Base-by-base conservation (phyloP, 108 stramenopile species). In the Pseudonitzschia multistriata region DNA sequence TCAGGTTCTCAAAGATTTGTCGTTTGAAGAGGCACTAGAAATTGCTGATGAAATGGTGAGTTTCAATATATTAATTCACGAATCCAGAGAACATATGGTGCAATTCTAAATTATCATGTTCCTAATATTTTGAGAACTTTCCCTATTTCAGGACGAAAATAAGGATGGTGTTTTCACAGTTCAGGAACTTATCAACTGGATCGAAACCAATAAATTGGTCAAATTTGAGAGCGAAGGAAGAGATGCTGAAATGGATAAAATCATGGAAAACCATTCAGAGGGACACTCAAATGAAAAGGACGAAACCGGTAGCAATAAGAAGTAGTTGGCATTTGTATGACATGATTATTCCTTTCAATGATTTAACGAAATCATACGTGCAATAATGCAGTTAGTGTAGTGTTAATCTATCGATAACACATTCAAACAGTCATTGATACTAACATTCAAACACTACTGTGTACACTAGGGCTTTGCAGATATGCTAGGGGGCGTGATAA, bases 191-290 rank as follows among this genome's bases (percentile, higher is more conserved):
- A 81, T 79, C 49, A 61, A 79, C 66, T 95, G 93, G 93, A 83
- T 91, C 25, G 87, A 91, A 55, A 84, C 85, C 10, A 90, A 87
- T 59, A 89, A 87, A 22, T 71, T 95, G 6, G 87, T 90, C 8
- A 84, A 91, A 67, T 81, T 90, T 39, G 90, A 85, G n/a, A 87
- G 89, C 52, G 89, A 92, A 73, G 93, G 90, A 10, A 76, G 89
- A 29, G 90, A 95, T 66, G 88, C 80, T 14, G 93, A 95, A 63
- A 67, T 94, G 66, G 85, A 93, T 68, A 77, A 85, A 50, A 80
- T 88, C 50, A 85, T 90, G 50, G 84, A 80, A 65, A 84, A 85
- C 21, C 74, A 84, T 22, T 31, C 63, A 10, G 70, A 68, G 27
- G 74, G 75, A 50, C 74, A 84, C 17, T 31, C 63, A 10, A 73